phyloP scores from a whole-genome alignment of 1,284 basidiomycete species.

The Leucoagaricus sp. region DNA sequence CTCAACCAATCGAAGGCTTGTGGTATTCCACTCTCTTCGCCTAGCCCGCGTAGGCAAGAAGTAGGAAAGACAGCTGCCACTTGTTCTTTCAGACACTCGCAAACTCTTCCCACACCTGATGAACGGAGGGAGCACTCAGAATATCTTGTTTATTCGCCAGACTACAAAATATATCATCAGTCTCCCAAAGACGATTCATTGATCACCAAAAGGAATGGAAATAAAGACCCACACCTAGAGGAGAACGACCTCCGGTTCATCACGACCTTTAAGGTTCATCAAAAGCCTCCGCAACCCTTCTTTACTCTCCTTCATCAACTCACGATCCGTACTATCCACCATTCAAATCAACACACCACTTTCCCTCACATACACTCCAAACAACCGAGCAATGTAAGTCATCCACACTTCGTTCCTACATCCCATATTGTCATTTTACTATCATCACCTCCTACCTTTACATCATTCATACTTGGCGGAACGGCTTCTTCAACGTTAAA shows the following conservation, averaged over 20 bases:
- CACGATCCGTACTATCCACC: constrained; percentile 11
- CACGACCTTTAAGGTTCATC: background rate
- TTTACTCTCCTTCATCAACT: background rate
- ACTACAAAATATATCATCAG: constrained; percentile 20
- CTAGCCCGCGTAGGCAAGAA: constrained; percentile 19
- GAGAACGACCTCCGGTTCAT: constrained; percentile 11
- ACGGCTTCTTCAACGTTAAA: constrained; percentile 39
- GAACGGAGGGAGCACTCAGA: constrained; percentile 27
- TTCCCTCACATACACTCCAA: constrained; percentile 2
- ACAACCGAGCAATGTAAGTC: constrained; percentile 10
- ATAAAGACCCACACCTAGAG: constrained; percentile 15
- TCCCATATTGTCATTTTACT: constrained; percentile 9
- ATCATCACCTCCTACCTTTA: background rate
- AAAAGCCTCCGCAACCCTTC: background rate
- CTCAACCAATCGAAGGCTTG: constrained; percentile 42
- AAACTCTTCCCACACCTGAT: constrained; percentile 33
- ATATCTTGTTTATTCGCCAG: constrained; percentile 40
- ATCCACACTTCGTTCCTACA: constrained; percentile 14
- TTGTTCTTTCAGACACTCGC: constrained; percentile 23
- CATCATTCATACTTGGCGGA: constrained; percentile 16
- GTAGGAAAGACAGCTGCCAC: constrained; percentile 29
- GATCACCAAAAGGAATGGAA: no score
- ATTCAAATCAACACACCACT: constrained; percentile 16
- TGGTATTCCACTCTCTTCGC: constrained; percentile 27
- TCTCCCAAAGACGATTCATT: background rate